Base-by-base conservation (phyloP, 1,284 basidiomycete species). In the Lignosus rhinocerotis region DNA sequence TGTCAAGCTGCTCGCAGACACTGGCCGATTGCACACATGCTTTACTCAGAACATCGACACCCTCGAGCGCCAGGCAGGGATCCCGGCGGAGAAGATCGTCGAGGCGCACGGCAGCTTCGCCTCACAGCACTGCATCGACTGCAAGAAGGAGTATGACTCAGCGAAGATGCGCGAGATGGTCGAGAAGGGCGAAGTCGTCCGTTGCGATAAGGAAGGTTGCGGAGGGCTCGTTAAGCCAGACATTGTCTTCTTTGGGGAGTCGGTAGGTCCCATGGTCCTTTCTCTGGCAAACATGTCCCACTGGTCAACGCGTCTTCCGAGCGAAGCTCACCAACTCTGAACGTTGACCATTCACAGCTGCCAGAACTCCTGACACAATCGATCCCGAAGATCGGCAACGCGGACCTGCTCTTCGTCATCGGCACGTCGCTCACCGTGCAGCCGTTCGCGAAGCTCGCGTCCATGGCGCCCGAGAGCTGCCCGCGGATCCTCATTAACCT, bases 81-180 rank as follows among this genome's bases (percentile, higher is more conserved):
- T 98, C 1, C 86, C 91, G 0, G 77, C 75, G 0, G 75, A 85
- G 16, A 84, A 84, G 66, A 87, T 99, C 58, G 82, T 98, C 33
- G 96, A 99, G 75, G 96, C 96, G 0, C 96, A 99, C 69, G 96
- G 95, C 0, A 93, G 89, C 65, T 95, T 96, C 65, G 92, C 92
- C 0, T 82, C 79, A 6, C 90, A 95, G 51, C 80, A 84, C 54
- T 98, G 95, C 68, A 83, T 96, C 11, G 76, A 83, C 19, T 97
- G 94, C 71, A 65, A 76, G 30, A 69, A 73, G 1, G 71, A 78
- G 0, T 92, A 81, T 62, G 83, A 87, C 49, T 81, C 80, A 45
- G 82, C 83, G 21, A 84, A 86, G 69, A 88, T 96, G 77, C 82
- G 80, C 67, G 72, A 78, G 10, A 79, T 82, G 5, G 81, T 94